These are phyloP conservation scores for Stephania yunnanensis DNA, from an alignment of 164 flowering plant species.

Conservation along the genomic window DNA sequence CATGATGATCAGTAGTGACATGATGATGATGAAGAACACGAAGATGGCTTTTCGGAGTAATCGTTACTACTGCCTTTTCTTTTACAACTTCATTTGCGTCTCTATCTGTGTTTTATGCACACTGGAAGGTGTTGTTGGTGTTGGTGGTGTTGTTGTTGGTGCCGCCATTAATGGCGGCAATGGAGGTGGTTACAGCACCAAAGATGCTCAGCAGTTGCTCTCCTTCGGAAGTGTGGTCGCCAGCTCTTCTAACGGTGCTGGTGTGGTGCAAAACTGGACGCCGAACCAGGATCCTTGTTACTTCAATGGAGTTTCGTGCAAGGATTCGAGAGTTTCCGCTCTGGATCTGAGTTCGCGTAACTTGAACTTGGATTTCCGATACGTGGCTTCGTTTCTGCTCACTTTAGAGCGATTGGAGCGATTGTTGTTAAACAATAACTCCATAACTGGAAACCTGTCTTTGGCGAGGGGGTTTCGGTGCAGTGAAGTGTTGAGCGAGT, in stretches of 20 bases:
- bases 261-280: constrained; percentile 43
- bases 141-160: constrained; percentile 1
- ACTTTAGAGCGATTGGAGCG: constrained; percentile 36
- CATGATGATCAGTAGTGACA: too few species aligned
- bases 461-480: constrained; percentile 31
- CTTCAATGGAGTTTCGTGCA: constrained; percentile 57
- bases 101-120: not conserved
- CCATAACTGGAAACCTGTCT: constrained; percentile 46
- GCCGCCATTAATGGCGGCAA: constrained; percentile 8
- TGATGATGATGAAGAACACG: too few species aligned
- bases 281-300: constrained; percentile 37
- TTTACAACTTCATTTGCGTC: not conserved
- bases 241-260: constrained; percentile 16
- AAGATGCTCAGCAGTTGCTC: constrained; percentile 35
- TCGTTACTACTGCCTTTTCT: not conserved
- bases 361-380: constrained; percentile 34
- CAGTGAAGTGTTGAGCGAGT: constrained; percentile 21
- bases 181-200: not conserved
- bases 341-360: constrained; percentile 39
- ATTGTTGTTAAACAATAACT: constrained; percentile 30
- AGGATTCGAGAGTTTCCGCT: constrained; percentile 36
- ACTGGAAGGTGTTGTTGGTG: not conserved
- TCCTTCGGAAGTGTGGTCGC: constrained; percentile 44
- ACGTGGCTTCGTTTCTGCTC: constrained; percentile 38
- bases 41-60: not conserved